Percentiles rank a stretch among this genome's conserved stretches.
Conservation (phyloP, 371 early-diverging fungal species). For the Mucor saturninus region DNA sequence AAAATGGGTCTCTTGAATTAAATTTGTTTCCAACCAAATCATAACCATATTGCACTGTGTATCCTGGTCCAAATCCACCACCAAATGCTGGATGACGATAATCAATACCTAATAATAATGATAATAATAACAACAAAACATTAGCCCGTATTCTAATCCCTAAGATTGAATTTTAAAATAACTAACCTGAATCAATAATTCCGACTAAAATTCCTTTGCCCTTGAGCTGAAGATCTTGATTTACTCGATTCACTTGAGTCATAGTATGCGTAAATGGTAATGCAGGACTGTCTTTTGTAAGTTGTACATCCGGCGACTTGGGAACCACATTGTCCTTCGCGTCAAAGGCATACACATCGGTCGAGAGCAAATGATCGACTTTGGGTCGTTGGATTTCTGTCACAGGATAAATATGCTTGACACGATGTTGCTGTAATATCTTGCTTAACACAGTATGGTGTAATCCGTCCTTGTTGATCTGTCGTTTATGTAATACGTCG, state of each 20-base stretch:
- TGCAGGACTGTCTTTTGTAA: background rate
- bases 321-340: background rate
- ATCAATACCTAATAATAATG: constrained; percentile 43
- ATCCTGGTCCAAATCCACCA: constrained; percentile 67
- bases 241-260: constrained; percentile 66
- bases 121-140: constrained; percentile 30
- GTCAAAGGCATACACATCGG: background rate
- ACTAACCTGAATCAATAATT: constrained; percentile 67
- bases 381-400: constrained; percentile 38
- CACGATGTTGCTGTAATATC: constrained; percentile 23
- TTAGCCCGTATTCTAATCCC: background rate
- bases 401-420: constrained; percentile 43
- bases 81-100: constrained; percentile 76
- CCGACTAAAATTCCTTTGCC: constrained; percentile 74
- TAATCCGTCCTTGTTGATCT: background rate
- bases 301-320: background rate
- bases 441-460: constrained; percentile 18
- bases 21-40: constrained; percentile 60
- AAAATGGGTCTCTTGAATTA: constrained; percentile 21
- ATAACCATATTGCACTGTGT: constrained; percentile 58
- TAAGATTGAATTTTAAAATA: no score
- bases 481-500: no score
- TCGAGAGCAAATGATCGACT: constrained; percentile 5
- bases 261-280: constrained; percentile 47
- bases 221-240: constrained; percentile 47